Evolutionary conservation across 1,284 basidiomycete genomes (phyloP).

Genomic region (Ganoderma boninense): DNA sequence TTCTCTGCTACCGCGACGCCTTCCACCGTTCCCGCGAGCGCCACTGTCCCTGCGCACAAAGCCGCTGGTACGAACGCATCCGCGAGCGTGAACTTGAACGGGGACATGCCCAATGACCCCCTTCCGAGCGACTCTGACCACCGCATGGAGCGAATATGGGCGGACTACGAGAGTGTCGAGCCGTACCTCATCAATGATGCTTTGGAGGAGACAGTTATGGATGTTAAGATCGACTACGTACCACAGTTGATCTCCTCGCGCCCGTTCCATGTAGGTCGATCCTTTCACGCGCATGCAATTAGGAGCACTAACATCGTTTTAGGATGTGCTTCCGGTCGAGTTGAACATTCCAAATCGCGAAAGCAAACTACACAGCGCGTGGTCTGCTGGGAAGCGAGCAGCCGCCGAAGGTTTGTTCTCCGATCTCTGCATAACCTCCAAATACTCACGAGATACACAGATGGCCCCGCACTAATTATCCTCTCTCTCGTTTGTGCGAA

Average conservation of each 20-base stretch:
- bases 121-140: slow-evolving; percentile 82
- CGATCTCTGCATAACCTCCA: slow-evolving; percentile 12
- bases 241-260: slow-evolving; percentile 51
- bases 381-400: slow-evolving; percentile 56
- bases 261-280: slow-evolving; percentile 65
- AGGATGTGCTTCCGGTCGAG: slow-evolving; percentile 84
- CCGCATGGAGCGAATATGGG: slow-evolving; percentile 81
- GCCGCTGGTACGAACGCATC: slow-evolving; percentile 18
- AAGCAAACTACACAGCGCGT: slow-evolving; percentile 55
- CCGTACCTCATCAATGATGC: slow-evolving; percentile 67
- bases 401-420: slow-evolving; percentile 65
- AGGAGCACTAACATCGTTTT: slow-evolving; percentile 12
- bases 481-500: slow-evolving; percentile 91
- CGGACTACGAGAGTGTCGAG: slow-evolving; percentile 82
- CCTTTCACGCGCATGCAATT: not conserved
- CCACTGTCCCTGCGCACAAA: slow-evolving; percentile 27
- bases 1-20: slow-evolving; percentile 49
- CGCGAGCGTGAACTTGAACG: slow-evolving; percentile 29
- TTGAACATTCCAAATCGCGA: slow-evolving; percentile 78
- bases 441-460: slow-evolving; percentile 46
- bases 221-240: slow-evolving; percentile 62
- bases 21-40: slow-evolving; percentile 28
- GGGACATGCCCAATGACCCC: slow-evolving; percentile 45
- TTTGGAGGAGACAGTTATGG: slow-evolving; percentile 55
- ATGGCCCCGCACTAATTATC: slow-evolving; percentile 83